A percentile compares a stretch with the other conserved stretches of the same genome.
These are phyloP conservation scores for Aspergillus sp. DNA, from an alignment of 2,329 filamentous ascomycete genomes.

Conservation along the genomic window DNA sequence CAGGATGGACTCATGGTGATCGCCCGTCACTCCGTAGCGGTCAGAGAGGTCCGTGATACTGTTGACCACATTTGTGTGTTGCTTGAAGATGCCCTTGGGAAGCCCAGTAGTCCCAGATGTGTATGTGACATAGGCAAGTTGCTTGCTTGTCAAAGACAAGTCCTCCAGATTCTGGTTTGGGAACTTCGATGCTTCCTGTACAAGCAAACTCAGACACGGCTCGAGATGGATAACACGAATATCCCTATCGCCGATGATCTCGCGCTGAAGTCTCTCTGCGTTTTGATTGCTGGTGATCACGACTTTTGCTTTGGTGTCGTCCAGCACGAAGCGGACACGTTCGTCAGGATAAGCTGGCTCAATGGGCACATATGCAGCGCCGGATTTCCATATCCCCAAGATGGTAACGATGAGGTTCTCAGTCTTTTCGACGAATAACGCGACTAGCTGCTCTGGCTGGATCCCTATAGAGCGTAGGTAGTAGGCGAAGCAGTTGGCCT, in stretches of 20 bases:
- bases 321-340: neutral
- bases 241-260: neutral
- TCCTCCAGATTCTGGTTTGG: neutral
- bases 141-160: neutral
- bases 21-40: neutral
- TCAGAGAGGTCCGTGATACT: neutral
- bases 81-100: neutral
- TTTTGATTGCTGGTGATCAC: neutral
- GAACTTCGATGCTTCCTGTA: neutral
- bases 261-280: neutral
- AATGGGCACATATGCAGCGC: neutral
- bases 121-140: neutral
- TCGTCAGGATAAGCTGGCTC: neutral
- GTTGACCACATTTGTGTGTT: neutral
- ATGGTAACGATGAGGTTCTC: neutral
- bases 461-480: neutral
- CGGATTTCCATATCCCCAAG: neutral
- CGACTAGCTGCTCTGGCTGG: neutral
- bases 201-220: neutral
- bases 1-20: neutral
- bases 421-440: neutral
- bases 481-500: neutral
- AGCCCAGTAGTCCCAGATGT: neutral
- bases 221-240: neutral
- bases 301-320: neutral